Conservation (phyloP, 176 grass and related monocot species). For the Oryza meyeriana region DNA sequence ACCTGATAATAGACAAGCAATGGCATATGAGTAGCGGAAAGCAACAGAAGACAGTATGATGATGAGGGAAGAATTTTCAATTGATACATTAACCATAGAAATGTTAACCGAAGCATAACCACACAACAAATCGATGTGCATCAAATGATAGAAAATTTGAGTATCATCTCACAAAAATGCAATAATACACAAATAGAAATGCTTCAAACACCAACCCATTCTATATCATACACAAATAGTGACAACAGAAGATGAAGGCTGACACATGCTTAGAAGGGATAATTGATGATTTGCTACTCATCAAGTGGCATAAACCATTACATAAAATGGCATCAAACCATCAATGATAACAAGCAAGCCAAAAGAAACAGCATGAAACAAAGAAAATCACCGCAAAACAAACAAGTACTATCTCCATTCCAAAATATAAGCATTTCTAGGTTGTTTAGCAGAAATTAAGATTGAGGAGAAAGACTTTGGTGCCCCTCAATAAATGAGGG, state of each 20-base stretch:
- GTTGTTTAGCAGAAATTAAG: too few species aligned
- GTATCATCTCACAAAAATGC: not conserved
- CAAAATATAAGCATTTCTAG: too few species aligned
- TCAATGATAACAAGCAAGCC: not conserved
- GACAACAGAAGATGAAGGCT: conserved; percentile 2
- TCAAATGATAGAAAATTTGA: not conserved
- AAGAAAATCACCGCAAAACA: not conserved
- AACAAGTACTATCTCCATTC: too few species aligned
- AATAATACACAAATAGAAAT: not conserved
- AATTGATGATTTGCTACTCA: not conserved
- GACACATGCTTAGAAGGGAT: not conserved
- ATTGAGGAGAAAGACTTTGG: too few species aligned
- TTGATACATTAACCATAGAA: not conserved
- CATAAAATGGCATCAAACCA: not conserved
- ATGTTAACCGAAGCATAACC: not conserved
- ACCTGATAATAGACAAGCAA: conserved; percentile 50
- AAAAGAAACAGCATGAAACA: not conserved
- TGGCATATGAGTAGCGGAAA: not conserved
- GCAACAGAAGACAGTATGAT: not conserved
- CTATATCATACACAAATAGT: not conserved
- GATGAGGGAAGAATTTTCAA: not conserved
- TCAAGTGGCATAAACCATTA: not conserved
- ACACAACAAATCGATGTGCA: not conserved
- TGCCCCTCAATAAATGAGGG: too few species aligned
- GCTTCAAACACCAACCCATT: not conserved